phyloP scores from a whole-genome alignment of 2,329 filamentous ascomycete species.

The Polytolypa hystricis region DNA sequence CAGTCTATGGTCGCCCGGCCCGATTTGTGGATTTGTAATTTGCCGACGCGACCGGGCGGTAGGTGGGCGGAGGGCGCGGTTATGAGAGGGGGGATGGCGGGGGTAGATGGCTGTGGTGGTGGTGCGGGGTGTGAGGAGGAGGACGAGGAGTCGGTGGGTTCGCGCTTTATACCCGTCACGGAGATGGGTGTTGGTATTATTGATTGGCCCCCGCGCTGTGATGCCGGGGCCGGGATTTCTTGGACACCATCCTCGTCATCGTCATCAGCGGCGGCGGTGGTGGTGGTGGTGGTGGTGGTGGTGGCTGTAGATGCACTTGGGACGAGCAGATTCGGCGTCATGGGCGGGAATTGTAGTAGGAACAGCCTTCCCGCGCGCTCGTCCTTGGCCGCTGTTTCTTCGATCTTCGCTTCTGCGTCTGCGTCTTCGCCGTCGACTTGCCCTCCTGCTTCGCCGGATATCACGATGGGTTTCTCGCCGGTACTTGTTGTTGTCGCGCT shows the following conservation, averaged over 20 bases:
- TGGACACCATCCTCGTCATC: slow-evolving; percentile 9
- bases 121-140: slow-evolving; percentile 7
- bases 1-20: slow-evolving; percentile 52
- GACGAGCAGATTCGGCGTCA: slow-evolving; percentile 45
- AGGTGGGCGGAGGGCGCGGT: slow-evolving; percentile 34
- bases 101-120: slow-evolving; percentile 6
- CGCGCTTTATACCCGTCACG: slow-evolving; percentile 7
- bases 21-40: slow-evolving; percentile 50
- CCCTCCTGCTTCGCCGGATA: slow-evolving; percentile 7
- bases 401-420: slow-evolving; percentile 15
- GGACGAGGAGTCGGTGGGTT: not conserved
- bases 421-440: slow-evolving; percentile 12
- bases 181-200: slow-evolving; percentile 1
- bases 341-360: slow-evolving; percentile 53
- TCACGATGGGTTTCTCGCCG: slow-evolving; percentile 11
- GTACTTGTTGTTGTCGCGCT: slow-evolving; percentile 1
- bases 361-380: slow-evolving; percentile 46
- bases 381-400: slow-evolving; percentile 23
- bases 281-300: too few species aligned
- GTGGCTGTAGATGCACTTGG: too few species aligned
- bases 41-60: slow-evolving; percentile 47
- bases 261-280: slow-evolving; percentile 15
- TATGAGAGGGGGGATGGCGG: slow-evolving; percentile 21
- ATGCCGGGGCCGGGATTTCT: not conserved
- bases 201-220: slow-evolving; percentile 17